Evolutionary conservation across 2,329 filamentous ascomycete genomes (phyloP), one percentile per base, ranked within the genome.

Genomic region (Ceratocystis colombiana): DNA sequence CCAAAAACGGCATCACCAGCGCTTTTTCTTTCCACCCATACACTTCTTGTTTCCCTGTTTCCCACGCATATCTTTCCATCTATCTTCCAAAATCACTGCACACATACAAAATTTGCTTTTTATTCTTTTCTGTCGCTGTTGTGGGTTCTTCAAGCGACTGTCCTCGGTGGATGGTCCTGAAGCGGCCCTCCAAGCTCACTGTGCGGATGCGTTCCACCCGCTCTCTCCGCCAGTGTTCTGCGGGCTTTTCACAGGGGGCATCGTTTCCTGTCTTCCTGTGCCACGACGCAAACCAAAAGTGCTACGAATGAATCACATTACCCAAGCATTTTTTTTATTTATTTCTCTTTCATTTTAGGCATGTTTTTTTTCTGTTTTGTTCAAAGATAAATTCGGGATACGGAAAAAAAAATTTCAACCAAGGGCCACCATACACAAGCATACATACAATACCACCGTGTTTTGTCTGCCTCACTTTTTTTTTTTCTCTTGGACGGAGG

Each of bases 1-100:
- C 45, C 64, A 68, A 66, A 67, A 64, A 64, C 62, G 57, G 66
- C 66, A 67, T 67, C 55, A 62, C 44, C 66, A 61, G 66, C 66
- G 62, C 66, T 55, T 61, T 61, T 37, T 41, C 12, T 12, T 41
- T 41, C 7, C 48, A 62, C 61, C 50, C 37, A 63, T 66, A 66
- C 64, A 62, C 45, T 66, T 62, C 37, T 66, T 66, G 17, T 50
- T 22, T 20, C 20, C 55, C n/a, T 22, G 59, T 45, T 62, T 46
- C 37, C 30, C 37, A 41, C 53, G 53, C 53, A 57, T 57, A 57
- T 57, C 53, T 8, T 30, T 57, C 5, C 22, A 57, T 28, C 28
- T 30, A 28, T 15, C 7, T 30, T 28, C 22, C 6, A 30, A 57
- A 50, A 20, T 41, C 22, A 57, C 22, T 50, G 25, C 53, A 57